These are phyloP conservation scores for Phytopythium montanum DNA, from an alignment of 352 stramenopile species.

Conservation along the genomic window DNA sequence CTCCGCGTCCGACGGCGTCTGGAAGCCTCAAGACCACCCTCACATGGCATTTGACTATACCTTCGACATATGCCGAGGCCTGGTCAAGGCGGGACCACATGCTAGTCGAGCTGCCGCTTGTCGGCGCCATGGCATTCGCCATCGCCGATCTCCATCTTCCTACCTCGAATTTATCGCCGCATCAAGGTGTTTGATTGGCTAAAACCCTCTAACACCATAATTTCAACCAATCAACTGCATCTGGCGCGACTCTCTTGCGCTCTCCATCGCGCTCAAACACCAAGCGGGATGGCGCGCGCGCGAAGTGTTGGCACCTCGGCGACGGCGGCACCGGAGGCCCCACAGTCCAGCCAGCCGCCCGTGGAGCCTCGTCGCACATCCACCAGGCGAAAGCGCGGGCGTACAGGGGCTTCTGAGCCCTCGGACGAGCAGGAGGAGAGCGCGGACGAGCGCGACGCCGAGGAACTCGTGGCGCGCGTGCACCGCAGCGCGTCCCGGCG, in stretches of 20 bases:
- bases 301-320: background rate
- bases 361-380: slow-evolving; percentile 3
- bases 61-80: too few species aligned
- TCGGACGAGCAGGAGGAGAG: background rate
- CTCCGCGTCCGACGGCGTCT: background rate
- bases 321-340: background rate
- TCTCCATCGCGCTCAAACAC: background rate
- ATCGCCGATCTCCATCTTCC: too few species aligned
- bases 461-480: slow-evolving; percentile 43
- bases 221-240: background rate
- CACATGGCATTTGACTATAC: too few species aligned
- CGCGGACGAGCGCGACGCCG: slow-evolving; percentile 23
- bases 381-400: slow-evolving; percentile 10
- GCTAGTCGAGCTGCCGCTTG: too few species aligned
- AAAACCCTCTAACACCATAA: background rate
- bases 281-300: background rate
- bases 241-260: background rate
- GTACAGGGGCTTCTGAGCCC: background rate
- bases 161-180: too few species aligned
- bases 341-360: background rate
- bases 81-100: too few species aligned
- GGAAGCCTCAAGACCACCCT: too few species aligned
- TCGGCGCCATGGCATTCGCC: too few species aligned
- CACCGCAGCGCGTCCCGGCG: slow-evolving; percentile 38
- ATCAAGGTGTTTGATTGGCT: background rate